phyloP scores from a whole-genome alignment of 306 rosid genomes.

The Cucumis melo region DNA sequence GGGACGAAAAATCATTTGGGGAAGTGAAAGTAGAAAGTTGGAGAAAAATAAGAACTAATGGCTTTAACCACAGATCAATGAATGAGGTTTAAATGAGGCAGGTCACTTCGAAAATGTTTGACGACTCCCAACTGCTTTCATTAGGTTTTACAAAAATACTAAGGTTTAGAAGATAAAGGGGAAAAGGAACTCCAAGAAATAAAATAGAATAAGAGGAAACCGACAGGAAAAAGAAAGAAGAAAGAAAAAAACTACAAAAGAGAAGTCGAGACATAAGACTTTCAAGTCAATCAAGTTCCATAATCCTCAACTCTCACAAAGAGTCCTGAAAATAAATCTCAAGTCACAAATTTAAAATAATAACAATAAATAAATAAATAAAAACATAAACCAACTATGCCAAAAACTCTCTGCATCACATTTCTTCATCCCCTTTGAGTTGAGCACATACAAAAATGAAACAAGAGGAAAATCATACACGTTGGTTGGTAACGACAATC shows the following conservation, averaged over 20 bases:
- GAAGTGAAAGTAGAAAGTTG: neutral
- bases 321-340: neutral
- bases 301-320: neutral
- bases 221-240: too few relatives aligned
- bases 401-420: neutral
- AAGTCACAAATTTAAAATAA: neutral
- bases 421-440: neutral
- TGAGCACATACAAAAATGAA: neutral
- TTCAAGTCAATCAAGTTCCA: neutral
- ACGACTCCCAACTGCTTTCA: neutral
- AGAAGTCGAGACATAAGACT: neutral
- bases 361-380: too few relatives aligned
- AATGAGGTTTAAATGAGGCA: neutral
- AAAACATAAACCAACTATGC: neutral
- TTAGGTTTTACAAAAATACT: neutral
- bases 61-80: neutral
- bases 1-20: neutral
- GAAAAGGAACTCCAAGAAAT: neutral
- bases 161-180: neutral
- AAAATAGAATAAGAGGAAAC: neutral
- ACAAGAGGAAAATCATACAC: neutral
- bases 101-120: neutral
- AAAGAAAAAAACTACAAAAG: neutral
- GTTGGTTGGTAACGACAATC: neutral
- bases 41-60: neutral